Evolutionary conservation across 2,329 filamentous ascomycete species (phyloP), one percentile per base, ranked within the genome.

Genomic region (Laburnicola sp.): DNA sequence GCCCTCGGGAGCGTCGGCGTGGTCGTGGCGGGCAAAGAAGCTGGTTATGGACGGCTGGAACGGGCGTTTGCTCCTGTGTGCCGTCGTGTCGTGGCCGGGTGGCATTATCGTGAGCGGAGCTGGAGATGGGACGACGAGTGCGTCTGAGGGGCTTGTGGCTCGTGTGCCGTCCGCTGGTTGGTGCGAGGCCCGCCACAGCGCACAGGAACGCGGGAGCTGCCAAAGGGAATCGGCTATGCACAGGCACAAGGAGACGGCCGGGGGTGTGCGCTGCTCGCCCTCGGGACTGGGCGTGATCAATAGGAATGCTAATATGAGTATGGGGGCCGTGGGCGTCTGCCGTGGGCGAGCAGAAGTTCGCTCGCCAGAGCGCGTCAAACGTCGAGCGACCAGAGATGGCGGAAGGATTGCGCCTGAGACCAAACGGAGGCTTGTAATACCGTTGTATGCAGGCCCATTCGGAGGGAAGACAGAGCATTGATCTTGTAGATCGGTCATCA

Each of bases 31-130:
- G 32, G 67, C 57, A 54, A 78, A 77, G 69, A 71, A 78, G 54
- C 66, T 71, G 40, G 72, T 76, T 53, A 79, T 77, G 44, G 72
- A 70, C 9, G 76, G 75, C 60, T 77, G 76, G 65, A 70, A 77
- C 48, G 65, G 74, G 45, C 74, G 70, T 65, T 79, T 79, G 58
- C 63, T 68, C 51, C 68, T 61, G 60, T 72, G 70, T 50, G 30
- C 26, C 64, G 50, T 45, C 5, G 47, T 21, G 44, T 30, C 32
- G 4, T 41, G 47, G 48, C 48, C 30, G 48, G 25, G 39, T 45
- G 55, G 60, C 65, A 67, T 68, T 48, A 51, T 58, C 32, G 54
- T 48, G 43, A 40, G 40, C 54, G 45, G 44, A 42, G 32, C 26
- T 37, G 45, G 52, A 56, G 55, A 50, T 56, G 57, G 50, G 55